A percentile compares a stretch with the other conserved stretches of the same genome.
Conservation (phyloP, 805 yeast genomes). For the Teunomyces pallodes region DNA sequence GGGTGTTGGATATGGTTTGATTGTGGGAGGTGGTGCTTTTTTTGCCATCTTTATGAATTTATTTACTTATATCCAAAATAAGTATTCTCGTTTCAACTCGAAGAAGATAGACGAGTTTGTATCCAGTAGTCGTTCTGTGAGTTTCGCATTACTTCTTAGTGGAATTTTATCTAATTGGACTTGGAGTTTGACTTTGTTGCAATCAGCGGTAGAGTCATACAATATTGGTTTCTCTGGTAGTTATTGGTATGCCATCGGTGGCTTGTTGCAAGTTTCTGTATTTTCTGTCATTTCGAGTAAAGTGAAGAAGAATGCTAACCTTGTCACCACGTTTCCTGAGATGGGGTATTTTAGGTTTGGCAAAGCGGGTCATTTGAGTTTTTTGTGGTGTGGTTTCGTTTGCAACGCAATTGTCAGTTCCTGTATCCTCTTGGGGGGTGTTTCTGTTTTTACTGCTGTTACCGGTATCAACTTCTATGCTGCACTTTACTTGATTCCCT, state of each 20-base stretch:
- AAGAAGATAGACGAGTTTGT: constrained; percentile 16
- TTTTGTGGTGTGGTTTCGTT: constrained; percentile 21
- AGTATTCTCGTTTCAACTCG: constrained; percentile 11
- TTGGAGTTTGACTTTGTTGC: constrained; percentile 25
- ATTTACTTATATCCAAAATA: constrained; percentile 14
- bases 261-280: constrained; percentile 28
- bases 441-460: constrained; percentile 13
- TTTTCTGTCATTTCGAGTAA: constrained; percentile 34
- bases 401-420: constrained; percentile 21
- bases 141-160: constrained; percentile 15
- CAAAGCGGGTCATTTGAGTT: constrained; percentile 23
- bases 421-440: constrained; percentile 20
- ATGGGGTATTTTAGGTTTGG: constrained; percentile 28
- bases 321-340: constrained; percentile 30
- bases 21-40: constrained; percentile 16
- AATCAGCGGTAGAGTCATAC: constrained; percentile 20
- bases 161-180: constrained; percentile 28
- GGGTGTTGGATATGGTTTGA: constrained; percentile 16
- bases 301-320: constrained; percentile 28
- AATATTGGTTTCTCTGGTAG: constrained; percentile 21
- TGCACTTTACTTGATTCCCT: constrained; percentile 21
- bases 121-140: constrained; percentile 15
- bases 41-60: constrained; percentile 15
- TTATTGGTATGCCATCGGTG: constrained; percentile 24
- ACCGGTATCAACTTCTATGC: constrained; percentile 13